Conservation (phyloP, 345 rosid genomes). For the Pugionium dolabratum region DNA sequence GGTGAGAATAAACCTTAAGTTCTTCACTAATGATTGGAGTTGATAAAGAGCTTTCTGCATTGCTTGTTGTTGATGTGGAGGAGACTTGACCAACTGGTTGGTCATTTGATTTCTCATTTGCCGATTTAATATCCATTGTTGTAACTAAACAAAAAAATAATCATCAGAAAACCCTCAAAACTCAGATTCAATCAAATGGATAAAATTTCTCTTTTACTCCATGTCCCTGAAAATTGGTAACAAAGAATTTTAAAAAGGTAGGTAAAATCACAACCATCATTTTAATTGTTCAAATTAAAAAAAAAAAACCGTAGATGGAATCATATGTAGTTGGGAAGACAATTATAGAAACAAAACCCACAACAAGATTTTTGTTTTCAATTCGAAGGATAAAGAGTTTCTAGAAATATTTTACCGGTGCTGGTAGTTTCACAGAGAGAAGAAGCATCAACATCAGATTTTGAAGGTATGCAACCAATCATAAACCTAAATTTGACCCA, state of each 20-base stretch:
- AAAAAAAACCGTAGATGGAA: constrained; percentile 14
- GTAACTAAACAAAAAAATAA: constrained; percentile 20
- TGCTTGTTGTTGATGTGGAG: constrained; percentile 80
- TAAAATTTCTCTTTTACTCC: no score
- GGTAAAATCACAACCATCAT: constrained; percentile 8
- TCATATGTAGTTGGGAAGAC: no score
- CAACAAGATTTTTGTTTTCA: background rate
- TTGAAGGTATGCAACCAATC: constrained; percentile 65
- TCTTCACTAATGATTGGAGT: constrained; percentile 86
- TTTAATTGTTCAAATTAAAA: background rate
- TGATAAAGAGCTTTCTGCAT: constrained; percentile 76
- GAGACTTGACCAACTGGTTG: constrained; percentile 60
- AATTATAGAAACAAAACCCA: no score
- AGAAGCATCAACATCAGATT: constrained; percentile 79
- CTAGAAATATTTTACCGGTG: constrained; percentile 39
- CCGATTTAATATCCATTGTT: constrained; percentile 66
- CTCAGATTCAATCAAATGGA: constrained; percentile 4
- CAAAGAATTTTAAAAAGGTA: background rate
- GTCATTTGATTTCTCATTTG: constrained; percentile 66
- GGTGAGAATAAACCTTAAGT: constrained; percentile 71
- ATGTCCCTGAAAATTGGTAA: no score
- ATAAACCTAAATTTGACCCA: constrained; percentile 66
- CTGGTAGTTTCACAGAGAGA: constrained; percentile 52
- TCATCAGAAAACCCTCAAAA: background rate
- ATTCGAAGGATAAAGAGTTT: background rate